Evolutionary conservation across 805 yeast species (phyloP).

Genomic region (Starmerella apicola): DNA sequence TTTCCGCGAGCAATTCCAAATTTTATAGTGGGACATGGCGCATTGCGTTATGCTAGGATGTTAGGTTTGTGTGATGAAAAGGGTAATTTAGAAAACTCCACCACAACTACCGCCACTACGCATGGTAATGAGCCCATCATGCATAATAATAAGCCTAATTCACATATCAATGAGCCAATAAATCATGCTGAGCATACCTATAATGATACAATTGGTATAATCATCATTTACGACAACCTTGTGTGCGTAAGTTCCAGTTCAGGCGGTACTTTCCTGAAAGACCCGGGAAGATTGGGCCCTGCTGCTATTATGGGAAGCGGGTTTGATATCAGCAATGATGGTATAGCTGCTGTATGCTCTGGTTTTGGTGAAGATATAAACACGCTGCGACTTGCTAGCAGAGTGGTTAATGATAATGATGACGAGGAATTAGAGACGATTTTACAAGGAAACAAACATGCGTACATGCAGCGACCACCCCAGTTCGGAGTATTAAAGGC

Average conservation of each 20-base stretch:
- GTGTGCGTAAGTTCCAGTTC: constrained; percentile 29
- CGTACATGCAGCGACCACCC: constrained; percentile 2
- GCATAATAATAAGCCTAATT: no score
- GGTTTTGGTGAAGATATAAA: constrained; percentile 34
- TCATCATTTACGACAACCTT: constrained; percentile 23
- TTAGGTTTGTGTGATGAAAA: not conserved
- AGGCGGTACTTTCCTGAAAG: constrained; percentile 31
- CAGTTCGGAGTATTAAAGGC: constrained; percentile 15
- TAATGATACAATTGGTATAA: constrained; percentile 32
- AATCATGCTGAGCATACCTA: constrained; percentile 5
- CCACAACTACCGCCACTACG: no score
- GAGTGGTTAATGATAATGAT: not conserved
- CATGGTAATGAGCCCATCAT: no score
- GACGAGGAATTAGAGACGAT: constrained; percentile 1
- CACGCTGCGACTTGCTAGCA: constrained; percentile 22
- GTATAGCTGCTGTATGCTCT: constrained; percentile 24
- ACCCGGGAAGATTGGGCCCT: constrained; percentile 32
- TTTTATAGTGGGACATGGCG: constrained; percentile 28
- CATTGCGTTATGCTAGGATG: constrained; percentile 22
- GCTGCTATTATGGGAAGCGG: constrained; percentile 34
- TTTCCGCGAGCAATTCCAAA: constrained; percentile 17
- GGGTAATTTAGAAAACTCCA: no score
- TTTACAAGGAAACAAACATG: not conserved
- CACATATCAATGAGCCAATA: not conserved
- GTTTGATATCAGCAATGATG: constrained; percentile 13